Evolutionary conservation across 2,329 filamentous ascomycete genomes (phyloP).

Genomic region (Diplodia sapinea): DNA sequence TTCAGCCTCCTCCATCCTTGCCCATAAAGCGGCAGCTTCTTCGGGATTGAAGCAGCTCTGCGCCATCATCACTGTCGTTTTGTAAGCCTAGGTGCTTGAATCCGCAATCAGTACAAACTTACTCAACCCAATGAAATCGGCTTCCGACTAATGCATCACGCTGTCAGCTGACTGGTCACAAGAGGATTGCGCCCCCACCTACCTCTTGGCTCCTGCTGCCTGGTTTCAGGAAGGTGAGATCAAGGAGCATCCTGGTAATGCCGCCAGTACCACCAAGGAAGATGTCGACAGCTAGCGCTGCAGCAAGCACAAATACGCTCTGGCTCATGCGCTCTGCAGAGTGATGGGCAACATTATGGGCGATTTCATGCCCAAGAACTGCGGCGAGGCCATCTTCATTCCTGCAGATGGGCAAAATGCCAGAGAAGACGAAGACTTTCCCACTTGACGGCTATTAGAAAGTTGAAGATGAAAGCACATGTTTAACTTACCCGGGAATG

Average conservation of each 20-base stretch:
- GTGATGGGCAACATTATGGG: conserved; percentile 75
- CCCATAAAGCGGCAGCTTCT: conserved; percentile 67
- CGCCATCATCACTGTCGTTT: conserved; percentile 71
- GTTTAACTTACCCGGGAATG: conserved; percentile 61
- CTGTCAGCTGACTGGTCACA: conserved; percentile 26
- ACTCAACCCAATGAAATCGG: conserved; percentile 77
- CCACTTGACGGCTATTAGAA: conserved; percentile 52
- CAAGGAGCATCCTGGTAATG: conserved; percentile 54
- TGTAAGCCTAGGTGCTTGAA: conserved; percentile 32
- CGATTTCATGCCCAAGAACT: conserved; percentile 80
- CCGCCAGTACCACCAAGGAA: conserved; percentile 53
- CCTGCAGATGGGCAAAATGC: conserved; percentile 70
- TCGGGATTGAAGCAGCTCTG: conserved; percentile 77
- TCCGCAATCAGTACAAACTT: conserved; percentile 27
- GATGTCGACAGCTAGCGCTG: conserved; percentile 46
- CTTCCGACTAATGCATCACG: conserved; percentile 64
- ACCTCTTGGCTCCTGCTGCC: conserved; percentile 72
- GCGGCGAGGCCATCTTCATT: conserved; percentile 74
- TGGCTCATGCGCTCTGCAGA: conserved; percentile 67
- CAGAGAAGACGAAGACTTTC: conserved; percentile 80
- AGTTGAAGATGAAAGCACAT: no score
- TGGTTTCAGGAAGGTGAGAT: conserved; percentile 70
- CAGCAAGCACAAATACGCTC: conserved; percentile 47
- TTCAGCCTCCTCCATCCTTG: conserved; percentile 64
- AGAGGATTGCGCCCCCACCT: conserved; percentile 27